Evolutionary conservation across 768 basidiomycete genomes (phyloP).

Genomic region (Amylocystis lapponica): DNA sequence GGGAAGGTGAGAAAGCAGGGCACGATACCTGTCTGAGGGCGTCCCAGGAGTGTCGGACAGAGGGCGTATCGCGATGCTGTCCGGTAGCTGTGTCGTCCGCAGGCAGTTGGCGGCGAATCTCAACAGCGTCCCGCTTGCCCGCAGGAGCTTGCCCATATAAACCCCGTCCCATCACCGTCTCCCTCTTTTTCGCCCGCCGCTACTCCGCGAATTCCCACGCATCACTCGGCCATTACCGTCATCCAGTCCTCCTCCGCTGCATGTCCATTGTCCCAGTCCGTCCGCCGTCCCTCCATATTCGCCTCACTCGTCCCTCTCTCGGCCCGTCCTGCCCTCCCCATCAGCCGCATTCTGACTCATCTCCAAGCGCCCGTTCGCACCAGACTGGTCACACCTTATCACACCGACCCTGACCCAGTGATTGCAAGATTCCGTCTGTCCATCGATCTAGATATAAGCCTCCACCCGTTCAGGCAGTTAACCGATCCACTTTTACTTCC

Average conservation of each 20-base stretch:
- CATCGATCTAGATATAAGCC: no score
- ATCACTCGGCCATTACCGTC: not conserved
- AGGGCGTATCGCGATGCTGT: not conserved
- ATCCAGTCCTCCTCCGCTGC: not conserved
- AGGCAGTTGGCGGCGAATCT: not conserved
- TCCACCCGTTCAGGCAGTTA: no score
- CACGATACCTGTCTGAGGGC: not conserved
- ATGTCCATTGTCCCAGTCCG: not conserved
- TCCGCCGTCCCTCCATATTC: not conserved
- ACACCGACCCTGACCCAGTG: conserved; percentile 13
- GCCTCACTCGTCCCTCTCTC: not conserved
- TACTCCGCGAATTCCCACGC: not conserved
- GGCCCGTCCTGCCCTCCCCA: not conserved
- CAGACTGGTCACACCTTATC: conserved; percentile 14
- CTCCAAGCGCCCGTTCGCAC: not conserved
- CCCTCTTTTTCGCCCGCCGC: not conserved
- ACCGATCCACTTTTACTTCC: no score
- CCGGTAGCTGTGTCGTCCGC: not conserved
- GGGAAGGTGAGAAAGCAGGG: conserved; percentile 7
- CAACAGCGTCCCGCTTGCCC: not conserved
- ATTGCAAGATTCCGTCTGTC: conserved; percentile 4
- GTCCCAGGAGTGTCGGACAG: not conserved
- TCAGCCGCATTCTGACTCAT: not conserved
- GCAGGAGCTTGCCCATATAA: not conserved
- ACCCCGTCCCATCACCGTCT: not conserved